These are phyloP conservation scores for Aspergillus pseudotamarii DNA, from an alignment of 2,329 filamentous ascomycete species.

Conservation along the genomic window DNA sequence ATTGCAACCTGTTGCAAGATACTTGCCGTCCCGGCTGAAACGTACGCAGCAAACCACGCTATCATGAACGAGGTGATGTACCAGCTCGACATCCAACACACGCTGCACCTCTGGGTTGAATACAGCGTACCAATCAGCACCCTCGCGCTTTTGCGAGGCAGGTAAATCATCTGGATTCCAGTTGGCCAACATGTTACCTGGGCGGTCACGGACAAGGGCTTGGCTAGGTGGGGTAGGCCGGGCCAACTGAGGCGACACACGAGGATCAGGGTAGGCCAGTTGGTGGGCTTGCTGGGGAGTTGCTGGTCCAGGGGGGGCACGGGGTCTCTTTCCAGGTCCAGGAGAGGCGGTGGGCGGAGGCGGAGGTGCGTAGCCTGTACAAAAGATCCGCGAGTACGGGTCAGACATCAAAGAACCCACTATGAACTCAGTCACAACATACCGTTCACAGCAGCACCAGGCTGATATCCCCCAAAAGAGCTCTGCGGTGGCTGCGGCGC, in stretches of 20 bases:
- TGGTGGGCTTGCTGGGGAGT: conserved; percentile 91
- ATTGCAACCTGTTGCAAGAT: conserved; percentile 95
- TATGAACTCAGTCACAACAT: conserved; percentile 38
- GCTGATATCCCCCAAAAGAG: conserved; percentile 72
- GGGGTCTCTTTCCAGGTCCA: conserved; percentile 74
- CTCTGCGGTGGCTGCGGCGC: conserved; percentile 71
- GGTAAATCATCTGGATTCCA: conserved; percentile 85
- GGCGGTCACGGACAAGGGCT: conserved; percentile 52
- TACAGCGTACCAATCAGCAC: conserved; percentile 91
- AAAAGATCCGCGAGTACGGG: conserved; percentile 40
- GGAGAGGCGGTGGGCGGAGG: conserved; percentile 85
- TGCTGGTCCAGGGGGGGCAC: conserved; percentile 67
- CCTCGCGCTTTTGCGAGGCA: conserved; percentile 83
- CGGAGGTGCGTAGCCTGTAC: conserved; percentile 74
- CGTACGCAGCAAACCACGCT: conserved; percentile 98
- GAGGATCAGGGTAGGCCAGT: conserved; percentile 80
- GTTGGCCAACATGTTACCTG: conserved; percentile 76
- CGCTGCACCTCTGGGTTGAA: conserved; percentile 93
- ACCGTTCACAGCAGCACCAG: conserved; percentile 65
- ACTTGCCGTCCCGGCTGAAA: conserved; percentile 94
- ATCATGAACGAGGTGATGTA: conserved; percentile 90
- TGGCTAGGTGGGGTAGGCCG: conserved; percentile 73
- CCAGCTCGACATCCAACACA: conserved; percentile 86
- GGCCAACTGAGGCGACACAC: conserved; percentile 82
- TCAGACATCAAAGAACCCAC: conserved; percentile 48